A percentile compares a stretch with the other conserved stretches of the same genome.
phyloP scores from a whole-genome alignment of 2,329 filamentous ascomycete species.

The Dactylella cylindrospora region DNA sequence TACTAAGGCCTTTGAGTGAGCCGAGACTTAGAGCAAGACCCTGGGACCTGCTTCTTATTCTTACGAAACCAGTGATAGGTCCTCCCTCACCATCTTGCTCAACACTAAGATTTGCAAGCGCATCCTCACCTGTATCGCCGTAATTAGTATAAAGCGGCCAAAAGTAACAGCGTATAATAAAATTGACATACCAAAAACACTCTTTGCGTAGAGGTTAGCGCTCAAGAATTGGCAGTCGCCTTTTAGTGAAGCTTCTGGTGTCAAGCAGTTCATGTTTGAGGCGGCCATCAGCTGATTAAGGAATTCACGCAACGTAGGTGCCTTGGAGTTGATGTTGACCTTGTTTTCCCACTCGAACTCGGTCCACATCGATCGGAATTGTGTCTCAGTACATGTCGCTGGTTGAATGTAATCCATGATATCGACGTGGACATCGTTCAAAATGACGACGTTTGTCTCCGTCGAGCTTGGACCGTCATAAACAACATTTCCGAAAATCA shows the following conservation, averaged over 20 bases:
- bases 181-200: constrained; percentile 87
- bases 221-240: constrained; percentile 98
- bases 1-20: constrained; percentile 90
- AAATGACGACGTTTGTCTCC: constrained; percentile 93
- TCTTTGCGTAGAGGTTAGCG: constrained; percentile 92
- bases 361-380: constrained; percentile 99
- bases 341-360: constrained; percentile 99
- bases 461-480: constrained; percentile 92
- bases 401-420: constrained; percentile 99
- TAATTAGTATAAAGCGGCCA: constrained; percentile 16
- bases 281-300: constrained; percentile 91
- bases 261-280: constrained; percentile 98
- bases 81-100: constrained; percentile 96
- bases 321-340: constrained; percentile 99
- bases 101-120: constrained; percentile 93
- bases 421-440: constrained; percentile 97
- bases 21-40: constrained; percentile 90
- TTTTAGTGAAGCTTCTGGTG: constrained; percentile 91
- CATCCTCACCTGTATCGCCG: constrained; percentile 78
- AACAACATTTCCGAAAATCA: constrained; percentile 98
- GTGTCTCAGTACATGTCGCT: constrained; percentile 85
- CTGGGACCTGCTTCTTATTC: constrained; percentile 95
- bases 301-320: constrained; percentile 87
- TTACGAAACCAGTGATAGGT: constrained; percentile 92
- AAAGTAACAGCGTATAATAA: not conserved